Conservation (phyloP, 306 rosid species). For the Glycine latifolia region DNA sequence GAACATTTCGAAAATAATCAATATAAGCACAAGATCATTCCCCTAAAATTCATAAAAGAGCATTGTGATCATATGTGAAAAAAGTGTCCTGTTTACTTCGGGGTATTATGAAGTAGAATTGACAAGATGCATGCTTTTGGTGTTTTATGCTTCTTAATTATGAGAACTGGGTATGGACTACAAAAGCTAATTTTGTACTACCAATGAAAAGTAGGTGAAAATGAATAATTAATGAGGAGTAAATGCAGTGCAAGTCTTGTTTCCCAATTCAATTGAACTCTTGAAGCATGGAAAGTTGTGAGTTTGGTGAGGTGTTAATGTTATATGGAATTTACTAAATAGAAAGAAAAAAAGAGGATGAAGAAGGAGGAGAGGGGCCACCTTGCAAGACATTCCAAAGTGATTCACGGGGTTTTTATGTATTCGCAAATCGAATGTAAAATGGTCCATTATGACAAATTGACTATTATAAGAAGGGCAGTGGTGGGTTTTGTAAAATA, state of each 20-base stretch:
- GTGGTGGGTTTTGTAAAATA: not conserved
- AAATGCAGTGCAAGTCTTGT: not conserved
- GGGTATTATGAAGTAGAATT: too few relatives aligned
- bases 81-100: too few relatives aligned
- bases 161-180: not conserved
- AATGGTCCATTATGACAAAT: constrained; percentile 4
- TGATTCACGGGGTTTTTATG: not conserved
- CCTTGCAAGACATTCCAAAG: constrained; percentile 39
- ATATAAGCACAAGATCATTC: too few relatives aligned
- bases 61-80: too few relatives aligned
- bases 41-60: too few relatives aligned
- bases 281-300: not conserved
- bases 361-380: not conserved
- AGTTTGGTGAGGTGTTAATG: not conserved
- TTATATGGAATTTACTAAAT: not conserved
- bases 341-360: not conserved
- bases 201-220: not conserved
- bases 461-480: not conserved
- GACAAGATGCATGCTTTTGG: too few relatives aligned
- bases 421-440: not conserved
- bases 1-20: too few relatives aligned
- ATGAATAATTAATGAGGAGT: not conserved
- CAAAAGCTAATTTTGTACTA: too few relatives aligned
- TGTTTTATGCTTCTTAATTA: too few relatives aligned
- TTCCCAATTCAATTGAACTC: not conserved